Base-by-base conservation (phyloP, 495 filamentous ascomycete genomes). In the Penicillium coprophilum region DNA sequence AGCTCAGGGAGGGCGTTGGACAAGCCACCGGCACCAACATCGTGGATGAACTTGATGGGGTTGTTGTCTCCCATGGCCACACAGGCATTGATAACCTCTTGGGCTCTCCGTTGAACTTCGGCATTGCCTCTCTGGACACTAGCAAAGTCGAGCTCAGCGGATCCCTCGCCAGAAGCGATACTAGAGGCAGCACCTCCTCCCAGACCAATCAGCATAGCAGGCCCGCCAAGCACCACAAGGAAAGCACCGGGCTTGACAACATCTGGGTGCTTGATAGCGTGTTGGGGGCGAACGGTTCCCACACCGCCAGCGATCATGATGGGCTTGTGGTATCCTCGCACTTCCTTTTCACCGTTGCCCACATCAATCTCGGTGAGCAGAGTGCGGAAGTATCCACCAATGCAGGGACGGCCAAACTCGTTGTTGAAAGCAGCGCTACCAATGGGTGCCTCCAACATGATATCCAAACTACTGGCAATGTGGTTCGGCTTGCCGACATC, bases 221-320 rank as follows among this genome's bases (percentile, higher is more conserved):
- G 94, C 3, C 94, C 94, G 56, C 94, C 94, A 10, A 98, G 82
- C 15, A 96, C 92, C 63, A 97, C 88, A 12, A 97, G 83, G 71
- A 90, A 87, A 39, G 91, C 89, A 8, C 91, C 92, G 20, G 90
- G 82, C 56, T 85, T 83, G 11, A 97, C 93, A 57, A 89, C 77
- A 12, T 81, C 77, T 3, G 84, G 82, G 56, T 87, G 77, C 72
- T 98, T 98, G 46, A 95, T 79, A 5, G 94, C 92, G 70, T 96
- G 88, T 63, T 92, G 86, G 1, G 94, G 93, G 54, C 95, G 74
- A n/a, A 97, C 92, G n/a, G 89, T 96, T 34, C 94, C 95, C 43
- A 96, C 82, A 66, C 95, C 94, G 57, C 94, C 95, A 53, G 95
- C 94, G 76, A 98, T 87, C 92, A 98, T 96, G 70, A 98, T 97